Evolutionary conservation across 805 yeast species (phyloP), one percentile per base, ranked within the genome.

Genomic region (Saturnispora diversa): DNA sequence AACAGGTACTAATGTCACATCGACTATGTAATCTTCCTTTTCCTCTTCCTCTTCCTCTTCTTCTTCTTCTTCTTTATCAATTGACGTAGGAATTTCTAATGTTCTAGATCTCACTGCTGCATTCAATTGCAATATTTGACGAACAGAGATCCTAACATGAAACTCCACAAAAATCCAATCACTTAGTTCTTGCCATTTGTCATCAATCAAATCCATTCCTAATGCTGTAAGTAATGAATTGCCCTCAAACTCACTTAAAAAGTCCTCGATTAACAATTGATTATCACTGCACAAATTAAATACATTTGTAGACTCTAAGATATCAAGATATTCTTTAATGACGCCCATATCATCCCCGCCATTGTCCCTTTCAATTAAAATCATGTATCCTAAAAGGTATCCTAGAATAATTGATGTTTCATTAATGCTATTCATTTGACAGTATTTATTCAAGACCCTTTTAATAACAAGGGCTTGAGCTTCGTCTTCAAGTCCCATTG

Each of bases 61-160:
- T 27, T 34, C 40, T 1, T 30, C 39, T 4, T 10, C 41, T n/a
- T 50, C n/a, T n/a, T n/a, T n/a, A n/a, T n/a, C n/a, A n/a, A n/a
- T n/a, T n/a, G n/a, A n/a, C n/a, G n/a, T 65, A 62, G 90, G 88
- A 2, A 81, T 78, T 52, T 80, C 87, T 35, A 80, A 60, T 1
- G 73, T 70, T 41, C 90, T 62, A 0, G 85, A 77, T 26, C 68
- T 59, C 1, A 80, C 66, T 0, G 81, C 77, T 19, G 71, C 45
- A 4, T 47, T 38, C 5, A 58, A 22, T 28, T 52, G 61, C 4
- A 39, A 33, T 10, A 52, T 32, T 21, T 51, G 54, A 17, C 23
- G 31, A 21, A 53, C 28, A 20, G 44, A 15, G 4, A 31, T 16
- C 3, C 48, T 32, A 3, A 46, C 40, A 8, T 41, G 47, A 6